Evolutionary conservation across 1,139 yeast species (phyloP), one percentile per base, ranked within the genome.

Genomic region (Dujonia santamariae): DNA sequence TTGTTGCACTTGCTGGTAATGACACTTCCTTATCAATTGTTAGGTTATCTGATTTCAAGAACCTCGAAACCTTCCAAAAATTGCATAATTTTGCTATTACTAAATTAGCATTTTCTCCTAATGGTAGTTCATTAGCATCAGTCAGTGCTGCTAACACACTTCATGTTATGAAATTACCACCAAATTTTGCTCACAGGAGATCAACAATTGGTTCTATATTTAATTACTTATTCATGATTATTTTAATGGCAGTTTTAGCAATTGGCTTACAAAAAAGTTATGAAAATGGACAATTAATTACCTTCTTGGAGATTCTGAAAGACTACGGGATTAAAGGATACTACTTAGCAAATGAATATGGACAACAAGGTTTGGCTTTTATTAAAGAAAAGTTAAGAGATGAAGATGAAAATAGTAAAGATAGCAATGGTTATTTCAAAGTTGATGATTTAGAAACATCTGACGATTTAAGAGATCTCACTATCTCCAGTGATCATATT

Each of bases 21-120:
- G 92, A 86, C 46, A 72, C 78, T 41, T 78, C 95, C 1, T 66
- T 88, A 16, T 63, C 77, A 1, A 50, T 85, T 9, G 58, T 80
- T 5, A 72, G 72, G 30, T 60, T 74, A 18, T 64, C 69, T 13
- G 75, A 69, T 42, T 72, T 85, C 37, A 66, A 69, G 32, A 59
- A 69, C 8, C 49, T 79, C 28, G 72, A 72, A 39, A 59, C 70
- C 5, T 64, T 80, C 40, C 69, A 71, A 34, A 74, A 81, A 41
- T 79, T 82, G 32, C 97, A 90, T 54, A 66, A 73, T 7, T 85
- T 86, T 56, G 92, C 96, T 8, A 80, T 90, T 35, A 90, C 97
- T 0, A 72, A 77, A 33, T 75, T 86, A 8, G 67, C 78, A 0
- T 78, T 88, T 41, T 80, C 86, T 12, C 82, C 86, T 7, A 73